Base-by-base conservation (phyloP, 306 rosid genomes). In the Abrus precatorius region DNA sequence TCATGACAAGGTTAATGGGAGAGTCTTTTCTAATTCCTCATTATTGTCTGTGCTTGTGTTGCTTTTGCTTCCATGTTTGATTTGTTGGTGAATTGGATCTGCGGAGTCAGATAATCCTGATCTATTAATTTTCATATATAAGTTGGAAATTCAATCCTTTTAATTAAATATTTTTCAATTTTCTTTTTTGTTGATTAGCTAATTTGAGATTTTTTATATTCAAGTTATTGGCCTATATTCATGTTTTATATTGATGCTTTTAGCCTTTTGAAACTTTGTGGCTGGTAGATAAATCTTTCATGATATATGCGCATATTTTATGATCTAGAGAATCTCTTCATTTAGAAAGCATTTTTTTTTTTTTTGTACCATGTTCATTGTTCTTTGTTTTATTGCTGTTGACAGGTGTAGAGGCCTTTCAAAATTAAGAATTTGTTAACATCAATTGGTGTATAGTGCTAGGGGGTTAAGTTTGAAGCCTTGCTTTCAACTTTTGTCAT, bases 401-500 rank as follows among this genome's bases (percentile, higher is more conserved):
- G 20, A 9, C 85, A 85, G 88, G 88, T 76, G 74, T 13, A 9
- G 57, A 20, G 41, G 55, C 59, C 7, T 70, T 36, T 28, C 44
- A 64, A 38, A 20, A 41, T 48, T 14, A 34, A 54, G 34, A 75
- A 55, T 38, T 76, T 80, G 52, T 45, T 57, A 32, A 44, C 11
- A 69, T 70, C 68, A n/a, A 62, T 47, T 41, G 63, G 20, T 71
- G 76, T 64, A 61, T n/a, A 84, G 80, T 68, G 47, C 6, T 41
- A 33, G 14, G 20, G 62, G 80, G 61, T 1, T 7, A 54, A 62
- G 49, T 65, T 72, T 62, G 63, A 34, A 72, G 3, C 7, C 7
- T 50, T 45, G 5, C 6, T 43, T 32, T 34, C 65, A 62, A 20
- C 74, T 52, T 27, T 7, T 30, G 13, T 80, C 47, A 61, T 50